phyloP scores from a whole-genome alignment of 345 rosid genomes.

The Luvunga scandens region DNA sequence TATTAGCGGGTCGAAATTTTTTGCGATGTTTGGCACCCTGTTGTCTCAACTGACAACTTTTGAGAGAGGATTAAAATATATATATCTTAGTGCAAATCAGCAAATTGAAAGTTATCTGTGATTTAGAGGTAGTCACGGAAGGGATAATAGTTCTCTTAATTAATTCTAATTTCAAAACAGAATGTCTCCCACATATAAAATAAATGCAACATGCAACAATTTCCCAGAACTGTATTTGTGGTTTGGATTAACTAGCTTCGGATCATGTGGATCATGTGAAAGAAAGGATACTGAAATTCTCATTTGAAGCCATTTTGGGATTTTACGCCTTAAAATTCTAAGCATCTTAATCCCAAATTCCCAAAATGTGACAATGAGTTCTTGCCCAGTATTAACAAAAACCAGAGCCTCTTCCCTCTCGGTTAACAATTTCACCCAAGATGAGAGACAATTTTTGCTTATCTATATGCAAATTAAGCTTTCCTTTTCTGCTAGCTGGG shows the following conservation, averaged over 20 bases:
- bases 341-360: too few species aligned
- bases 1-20: too few species aligned
- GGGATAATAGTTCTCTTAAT: too few species aligned
- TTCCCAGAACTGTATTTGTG: too few species aligned
- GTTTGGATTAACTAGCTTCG: neutral
- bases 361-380: constrained; percentile 1
- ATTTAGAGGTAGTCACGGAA: too few species aligned
- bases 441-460: constrained; percentile 44
- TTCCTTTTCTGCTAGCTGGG: constrained; percentile 16
- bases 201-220: too few species aligned
- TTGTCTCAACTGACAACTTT: neutral
- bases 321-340: neutral
- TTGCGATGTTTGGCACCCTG: too few species aligned
- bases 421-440: constrained; percentile 24
- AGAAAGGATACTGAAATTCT: neutral
- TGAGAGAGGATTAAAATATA: too few species aligned
- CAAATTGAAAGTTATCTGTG: neutral
- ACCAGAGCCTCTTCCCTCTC: constrained; percentile 35
- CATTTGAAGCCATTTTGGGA: neutral
- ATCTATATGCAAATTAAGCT: constrained; percentile 14
- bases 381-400: constrained; percentile 8
- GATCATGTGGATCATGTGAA: neutral
- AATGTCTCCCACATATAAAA: too few species aligned
- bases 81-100: too few species aligned
- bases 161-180: too few species aligned